These are phyloP conservation scores for Pythium aphanidermatum DNA, from an alignment of 352 stramenopile genomes.

Conservation along the genomic window DNA sequence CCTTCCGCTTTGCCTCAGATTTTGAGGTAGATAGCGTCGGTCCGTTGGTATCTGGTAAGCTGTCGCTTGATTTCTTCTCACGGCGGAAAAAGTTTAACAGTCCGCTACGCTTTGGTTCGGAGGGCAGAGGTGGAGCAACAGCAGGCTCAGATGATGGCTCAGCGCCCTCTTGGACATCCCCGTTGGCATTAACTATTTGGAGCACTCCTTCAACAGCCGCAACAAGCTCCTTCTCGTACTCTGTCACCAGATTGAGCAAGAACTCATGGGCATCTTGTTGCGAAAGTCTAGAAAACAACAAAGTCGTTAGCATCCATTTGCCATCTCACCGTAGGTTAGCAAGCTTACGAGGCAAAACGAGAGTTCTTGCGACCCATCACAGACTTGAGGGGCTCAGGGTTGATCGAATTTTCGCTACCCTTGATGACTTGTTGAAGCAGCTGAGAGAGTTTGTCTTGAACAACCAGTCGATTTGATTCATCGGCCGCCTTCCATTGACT, in stretches of 20 bases:
- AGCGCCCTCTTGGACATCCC: too few relatives aligned
- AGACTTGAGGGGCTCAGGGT: constrained; percentile 69
- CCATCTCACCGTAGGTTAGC: too few relatives aligned
- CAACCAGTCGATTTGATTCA: constrained; percentile 40
- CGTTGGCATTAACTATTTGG: too few relatives aligned
- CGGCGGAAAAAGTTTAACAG: constrained; percentile 57
- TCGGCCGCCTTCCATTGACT: constrained; percentile 42
- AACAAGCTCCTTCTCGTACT: constrained; percentile 81
- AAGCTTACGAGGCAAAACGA: constrained; percentile 81
- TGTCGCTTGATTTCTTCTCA: constrained; percentile 12
- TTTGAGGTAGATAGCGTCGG: not conserved
- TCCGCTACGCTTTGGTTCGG: constrained; percentile 33
- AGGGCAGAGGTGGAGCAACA: not conserved
- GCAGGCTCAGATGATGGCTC: not conserved
- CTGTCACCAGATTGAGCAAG: constrained; percentile 72
- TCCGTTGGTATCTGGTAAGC: too few relatives aligned
- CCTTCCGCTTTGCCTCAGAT: constrained; percentile 2
- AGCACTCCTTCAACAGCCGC: constrained; percentile 29
- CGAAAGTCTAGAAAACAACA: constrained; percentile 54
- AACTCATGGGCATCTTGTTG: constrained; percentile 88
- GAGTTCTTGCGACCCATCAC: constrained; percentile 72
- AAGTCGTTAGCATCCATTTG: too few relatives aligned
- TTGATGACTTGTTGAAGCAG: constrained; percentile 55
- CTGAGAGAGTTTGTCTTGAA: constrained; percentile 51
- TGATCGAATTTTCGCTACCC: constrained; percentile 65